Conservation (phyloP, 2,329 filamentous ascomycete genomes). For the Diaporthe vexans region DNA sequence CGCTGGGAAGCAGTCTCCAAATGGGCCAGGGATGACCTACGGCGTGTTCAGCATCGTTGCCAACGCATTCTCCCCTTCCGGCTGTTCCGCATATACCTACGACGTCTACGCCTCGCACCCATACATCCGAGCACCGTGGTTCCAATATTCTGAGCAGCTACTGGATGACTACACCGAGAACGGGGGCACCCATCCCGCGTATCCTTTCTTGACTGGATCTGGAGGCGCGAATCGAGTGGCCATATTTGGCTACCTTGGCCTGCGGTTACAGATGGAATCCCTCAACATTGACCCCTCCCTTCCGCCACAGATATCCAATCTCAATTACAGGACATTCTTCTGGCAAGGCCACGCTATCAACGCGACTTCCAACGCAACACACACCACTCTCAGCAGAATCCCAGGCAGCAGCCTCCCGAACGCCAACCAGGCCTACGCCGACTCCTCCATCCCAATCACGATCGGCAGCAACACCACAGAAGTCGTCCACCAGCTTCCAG, state of each 20-base stretch:
- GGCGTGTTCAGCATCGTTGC: slow-evolving; percentile 41
- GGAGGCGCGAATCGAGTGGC: slow-evolving; percentile 40
- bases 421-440: slow-evolving; percentile 68
- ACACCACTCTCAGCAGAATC: slow-evolving; percentile 45
- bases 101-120: slow-evolving; percentile 36
- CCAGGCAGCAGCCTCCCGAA: slow-evolving; percentile 55
- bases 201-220: slow-evolving; percentile 38
- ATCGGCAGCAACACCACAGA: slow-evolving; percentile 61
- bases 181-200: slow-evolving; percentile 39
- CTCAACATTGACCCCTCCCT: slow-evolving; percentile 38
- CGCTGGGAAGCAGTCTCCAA: slow-evolving; percentile 36
- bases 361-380: slow-evolving; percentile 47
- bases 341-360: slow-evolving; percentile 41
- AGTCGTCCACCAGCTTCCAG: slow-evolving; percentile 58
- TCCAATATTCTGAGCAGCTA: slow-evolving; percentile 41
- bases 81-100: slow-evolving; percentile 39
- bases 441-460: slow-evolving; percentile 69
- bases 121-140: slow-evolving; percentile 38
- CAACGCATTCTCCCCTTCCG: slow-evolving; percentile 37
- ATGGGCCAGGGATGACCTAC: slow-evolving; percentile 40
- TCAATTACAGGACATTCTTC: slow-evolving; percentile 40
- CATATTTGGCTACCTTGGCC: slow-evolving; percentile 39
- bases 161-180: slow-evolving; percentile 39
- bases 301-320: slow-evolving; percentile 35
- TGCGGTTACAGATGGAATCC: slow-evolving; percentile 37